Evolutionary conservation across 176 grass and related monocot genomes (phyloP), one percentile per base, ranked within the genome.

Genomic region (Ensete ventricosum): DNA sequence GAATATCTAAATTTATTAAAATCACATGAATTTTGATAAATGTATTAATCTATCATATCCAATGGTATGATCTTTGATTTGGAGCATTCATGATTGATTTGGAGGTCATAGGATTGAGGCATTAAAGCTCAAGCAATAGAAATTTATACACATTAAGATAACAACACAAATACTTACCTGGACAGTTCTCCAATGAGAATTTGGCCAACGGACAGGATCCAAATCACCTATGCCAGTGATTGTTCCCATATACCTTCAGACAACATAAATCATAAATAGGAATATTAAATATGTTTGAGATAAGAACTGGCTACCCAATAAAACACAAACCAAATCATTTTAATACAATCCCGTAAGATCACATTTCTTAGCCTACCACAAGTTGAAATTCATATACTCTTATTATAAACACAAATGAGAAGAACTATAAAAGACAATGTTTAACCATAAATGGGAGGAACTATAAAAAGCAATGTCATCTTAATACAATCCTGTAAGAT

Each of bases 131-230:
- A 43, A 43, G 34, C 5, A 3, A 43, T 43, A 43, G 34, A 43
- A 4, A 43, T 43, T 5, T 34, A 16, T 34, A 14, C 34, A 68
- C 14, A 34, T 34, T 11, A 1, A 29, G 16, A 14, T 25, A 76
- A 10, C 53, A 82, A 76, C 65, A 62, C 11, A 54, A 53, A 29
- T 54, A 75, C 57, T 58, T 81, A 93, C 94, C 90, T 98, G 93
- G 29, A 98, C 90, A 1, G 94, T 93, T 85, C 94, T 98, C 94
- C 94, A 98, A 79, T 98, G 87, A 80, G 94, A 98, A 87, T 89
- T 91, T 68, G 88, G 80, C 94, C 94, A 98, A 54, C 94, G 94
- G 50, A 98, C 83, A 57, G 87, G 81, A 66, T 98, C 94, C 5
- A 89, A 85, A 55, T 98, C 94, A 78, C 86, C 91, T 62, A 91